phyloP scores from a whole-genome alignment of 176 grass and related monocot species.

The Zoysia japonica region DNA sequence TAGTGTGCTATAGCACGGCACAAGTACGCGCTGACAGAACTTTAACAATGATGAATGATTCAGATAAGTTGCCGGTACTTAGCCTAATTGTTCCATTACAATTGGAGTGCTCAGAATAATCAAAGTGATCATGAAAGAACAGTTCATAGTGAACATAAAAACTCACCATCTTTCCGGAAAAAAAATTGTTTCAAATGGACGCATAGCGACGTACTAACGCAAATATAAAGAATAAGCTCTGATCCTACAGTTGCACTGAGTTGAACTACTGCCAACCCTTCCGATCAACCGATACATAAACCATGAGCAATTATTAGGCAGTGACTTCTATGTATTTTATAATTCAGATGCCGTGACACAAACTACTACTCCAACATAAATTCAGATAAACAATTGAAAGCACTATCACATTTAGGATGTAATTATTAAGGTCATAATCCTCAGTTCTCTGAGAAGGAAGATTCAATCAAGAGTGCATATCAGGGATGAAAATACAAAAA shows the following conservation, averaged over 20 bases:
- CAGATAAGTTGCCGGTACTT: constrained; percentile 19
- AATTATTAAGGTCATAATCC: neutral
- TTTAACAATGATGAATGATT: constrained; percentile 6
- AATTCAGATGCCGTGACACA: constrained; percentile 33
- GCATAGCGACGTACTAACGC: neutral
- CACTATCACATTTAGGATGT: no score
- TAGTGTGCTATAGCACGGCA: constrained; percentile 15
- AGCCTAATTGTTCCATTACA: neutral
- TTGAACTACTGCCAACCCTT: neutral
- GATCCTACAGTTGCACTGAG: neutral
- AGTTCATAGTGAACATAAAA: constrained; percentile 5
- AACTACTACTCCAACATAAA: constrained; percentile 3
- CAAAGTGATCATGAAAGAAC: neutral
- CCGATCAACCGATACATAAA: neutral
- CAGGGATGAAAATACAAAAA: neutral
- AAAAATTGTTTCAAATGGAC: neutral
- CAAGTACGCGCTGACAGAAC: neutral
- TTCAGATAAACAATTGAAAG: neutral
- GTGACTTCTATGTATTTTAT: constrained; percentile 5
- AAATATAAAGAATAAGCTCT: constrained; percentile 15
- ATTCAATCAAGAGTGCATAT: constrained; percentile 23
- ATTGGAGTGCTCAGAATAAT: neutral
- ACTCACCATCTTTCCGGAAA: neutral
- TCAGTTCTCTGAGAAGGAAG: constrained; percentile 3
- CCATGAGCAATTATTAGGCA: neutral